Evolutionary conservation across 1,284 basidiomycete species (phyloP), one percentile per base, ranked within the genome.

Genomic region (Rhodotorula sp.): DNA sequence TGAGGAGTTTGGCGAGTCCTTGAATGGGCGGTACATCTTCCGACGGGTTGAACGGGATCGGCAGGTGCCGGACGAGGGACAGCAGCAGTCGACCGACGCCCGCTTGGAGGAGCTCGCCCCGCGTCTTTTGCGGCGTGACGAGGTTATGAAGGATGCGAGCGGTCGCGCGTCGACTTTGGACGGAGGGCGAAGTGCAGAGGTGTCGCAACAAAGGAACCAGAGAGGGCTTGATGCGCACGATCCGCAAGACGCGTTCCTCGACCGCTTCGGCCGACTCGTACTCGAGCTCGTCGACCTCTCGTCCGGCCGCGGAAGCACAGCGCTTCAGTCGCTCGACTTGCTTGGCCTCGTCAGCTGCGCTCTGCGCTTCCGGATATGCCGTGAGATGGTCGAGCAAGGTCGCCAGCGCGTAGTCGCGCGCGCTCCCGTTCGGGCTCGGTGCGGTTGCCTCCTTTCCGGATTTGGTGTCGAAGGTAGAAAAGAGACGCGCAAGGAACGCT

Each of bases 1-100:
- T 98, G 63, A 91, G 85, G 47, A 99, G 87, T 79, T 97, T 97
- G 16, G 94, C 91, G 21, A 98, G 84, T 1, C 93, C 94, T 80
- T 98, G 96, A 46, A 92, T 86, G 0, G 92, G 85, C 18, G 87
- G 84, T 12, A 96, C 83, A 68, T 87, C 85, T n/a, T 81, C 77
- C 7, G 58, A 16, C 23, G 68, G 64, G 2, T 57, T 51, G 62
- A 69, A 71, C 0, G 72, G 68, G 3, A 65, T 43, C 4, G 67
- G 65, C 2, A 63, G 62, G 16, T 65, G 68, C 68, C 83, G 78
- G 78, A 92, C 88, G 64, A 95, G 86, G 7, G 83, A 83, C 43
- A 86, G 84, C 57, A 96, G 83, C 3, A 89, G 86, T 77, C 89
- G 91, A 21, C 88, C 87, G 0, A 91, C 93, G 51, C 96, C 96